Conservation (phyloP, 192 early-diverging fungal species). For the Entomortierella beljakovae region DNA sequence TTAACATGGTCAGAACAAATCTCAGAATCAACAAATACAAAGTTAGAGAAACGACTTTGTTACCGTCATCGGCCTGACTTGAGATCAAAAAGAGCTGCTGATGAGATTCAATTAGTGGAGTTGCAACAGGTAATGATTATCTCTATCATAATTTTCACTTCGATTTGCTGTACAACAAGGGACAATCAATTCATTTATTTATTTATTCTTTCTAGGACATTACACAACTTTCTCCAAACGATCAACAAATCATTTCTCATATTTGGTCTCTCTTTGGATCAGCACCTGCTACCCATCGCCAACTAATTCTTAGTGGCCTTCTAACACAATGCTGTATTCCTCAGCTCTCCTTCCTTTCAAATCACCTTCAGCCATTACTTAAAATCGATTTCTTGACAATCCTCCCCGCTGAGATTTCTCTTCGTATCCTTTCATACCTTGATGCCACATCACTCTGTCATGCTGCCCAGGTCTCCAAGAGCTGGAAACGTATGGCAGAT, state of each 20-base stretch:
- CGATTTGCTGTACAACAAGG: not conserved
- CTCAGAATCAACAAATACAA: not conserved
- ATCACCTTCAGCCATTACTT: slow-evolving; percentile 75
- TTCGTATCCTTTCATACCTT: slow-evolving; percentile 88
- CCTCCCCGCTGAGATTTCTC: slow-evolving; percentile 81
- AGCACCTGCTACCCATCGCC: slow-evolving; percentile 70
- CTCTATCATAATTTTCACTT: not conserved
- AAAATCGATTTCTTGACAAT: slow-evolving; percentile 87
- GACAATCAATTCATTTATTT: not conserved
- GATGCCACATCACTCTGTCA: slow-evolving; percentile 93
- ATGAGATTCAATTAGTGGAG: slow-evolving; percentile 53
- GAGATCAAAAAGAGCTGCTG: slow-evolving; percentile 53
- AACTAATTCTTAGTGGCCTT: slow-evolving; percentile 80
- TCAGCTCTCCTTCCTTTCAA: slow-evolving; percentile 86
- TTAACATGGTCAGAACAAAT: slow-evolving; percentile 31
- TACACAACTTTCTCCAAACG: slow-evolving; percentile 61
- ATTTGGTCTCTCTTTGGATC: slow-evolving; percentile 80
- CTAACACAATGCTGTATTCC: slow-evolving; percentile 86
- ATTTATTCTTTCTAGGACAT: slow-evolving; percentile 56
- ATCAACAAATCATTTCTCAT: slow-evolving; percentile 71
- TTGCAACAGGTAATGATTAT: slow-evolving; percentile 56
- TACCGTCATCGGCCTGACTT: slow-evolving; percentile 66
- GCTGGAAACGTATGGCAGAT: slow-evolving; percentile 86
- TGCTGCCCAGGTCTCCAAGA: slow-evolving; percentile 85
- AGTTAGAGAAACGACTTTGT: slow-evolving; percentile 45